Percentiles rank a stretch among this genome's conserved stretches.
Evolutionary conservation across 2,329 filamentous ascomycete species (phyloP).

Genomic region (Phaeosphaeria sp.): DNA sequence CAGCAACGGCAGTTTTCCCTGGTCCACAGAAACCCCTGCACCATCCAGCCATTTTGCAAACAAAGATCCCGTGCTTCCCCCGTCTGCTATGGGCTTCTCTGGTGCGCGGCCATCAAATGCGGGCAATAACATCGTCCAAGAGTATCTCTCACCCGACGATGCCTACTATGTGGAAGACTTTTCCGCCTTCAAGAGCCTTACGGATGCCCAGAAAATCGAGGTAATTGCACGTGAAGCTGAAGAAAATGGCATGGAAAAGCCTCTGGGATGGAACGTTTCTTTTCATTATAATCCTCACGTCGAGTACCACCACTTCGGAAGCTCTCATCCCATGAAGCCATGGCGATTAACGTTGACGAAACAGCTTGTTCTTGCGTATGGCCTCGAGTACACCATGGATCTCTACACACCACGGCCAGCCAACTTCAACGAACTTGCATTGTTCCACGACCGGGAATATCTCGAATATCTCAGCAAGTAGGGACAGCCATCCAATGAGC

Average conservation of each 20-base stretch:
- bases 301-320: constrained; percentile 95
- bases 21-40: neutral
- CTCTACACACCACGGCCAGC: constrained; percentile 85
- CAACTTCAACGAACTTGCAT: constrained; percentile 83
- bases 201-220: constrained; percentile 51
- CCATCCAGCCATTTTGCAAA: neutral
- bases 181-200: constrained; percentile 39
- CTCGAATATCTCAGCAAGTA: constrained; percentile 76
- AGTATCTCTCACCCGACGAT: constrained; percentile 41
- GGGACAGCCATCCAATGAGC: constrained; percentile 2
- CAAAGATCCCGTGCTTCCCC: constrained; percentile 1
- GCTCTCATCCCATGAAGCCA: constrained; percentile 98
- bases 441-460: constrained; percentile 89
- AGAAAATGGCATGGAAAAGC: constrained; percentile 74
- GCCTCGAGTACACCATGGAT: constrained; percentile 97
- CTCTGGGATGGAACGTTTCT: constrained; percentile 88
- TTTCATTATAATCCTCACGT: constrained; percentile 96
- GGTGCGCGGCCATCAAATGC: constrained; percentile 23
- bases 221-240: constrained; percentile 62
- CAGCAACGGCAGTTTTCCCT: neutral
- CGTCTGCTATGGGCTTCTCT: constrained; percentile 23
- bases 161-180: constrained; percentile 36
- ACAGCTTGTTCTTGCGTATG: constrained; percentile 91
- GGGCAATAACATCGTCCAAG: constrained; percentile 44
- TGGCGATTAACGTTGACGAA: constrained; percentile 97